Evolutionary conservation across 2,329 filamentous ascomycete species (phyloP).

Genomic region (Phialemoniopsis sp.): DNA sequence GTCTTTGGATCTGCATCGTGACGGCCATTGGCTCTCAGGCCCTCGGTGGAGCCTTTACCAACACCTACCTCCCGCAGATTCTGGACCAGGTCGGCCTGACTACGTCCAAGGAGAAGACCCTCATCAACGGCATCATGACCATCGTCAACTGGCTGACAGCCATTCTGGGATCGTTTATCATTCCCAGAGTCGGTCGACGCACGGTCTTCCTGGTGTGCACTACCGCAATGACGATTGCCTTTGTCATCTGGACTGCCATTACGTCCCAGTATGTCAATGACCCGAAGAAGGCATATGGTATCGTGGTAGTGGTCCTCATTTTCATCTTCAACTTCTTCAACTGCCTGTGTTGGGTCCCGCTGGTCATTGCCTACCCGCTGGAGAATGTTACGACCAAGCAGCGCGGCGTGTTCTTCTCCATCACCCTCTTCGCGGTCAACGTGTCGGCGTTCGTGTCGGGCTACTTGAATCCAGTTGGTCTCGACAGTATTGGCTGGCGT

Average conservation of each 20-base stretch:
- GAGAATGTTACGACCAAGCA: constrained; percentile 48
- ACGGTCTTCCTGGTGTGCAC: constrained; percentile 47
- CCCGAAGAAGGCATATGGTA: constrained; percentile 23
- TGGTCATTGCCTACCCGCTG: constrained; percentile 49
- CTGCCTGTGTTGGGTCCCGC: constrained; percentile 51
- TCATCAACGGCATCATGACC: constrained; percentile 30
- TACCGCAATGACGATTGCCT: constrained; percentile 39
- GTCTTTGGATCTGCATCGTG: too few species aligned
- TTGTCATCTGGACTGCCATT: constrained; percentile 45
- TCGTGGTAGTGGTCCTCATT: constrained; percentile 38
- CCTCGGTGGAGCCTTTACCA: too few species aligned
- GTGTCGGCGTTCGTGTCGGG: too few species aligned
- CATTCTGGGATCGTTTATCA: constrained; percentile 18
- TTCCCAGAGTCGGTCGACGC: constrained; percentile 43
- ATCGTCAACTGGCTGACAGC: constrained; percentile 12
- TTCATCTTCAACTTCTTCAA: constrained; percentile 40
- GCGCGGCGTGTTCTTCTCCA: constrained; percentile 47
- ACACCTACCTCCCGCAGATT: too few species aligned
- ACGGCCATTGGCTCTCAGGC: too few species aligned
- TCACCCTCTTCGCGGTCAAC: constrained; percentile 54
- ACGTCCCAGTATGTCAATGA: constrained; percentile 39
- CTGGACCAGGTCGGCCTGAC: constrained; percentile 29
- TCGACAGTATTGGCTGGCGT: constrained; percentile 5
- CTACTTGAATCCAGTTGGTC: constrained; percentile 6
- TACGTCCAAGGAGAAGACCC: constrained; percentile 25